Evolutionary conservation across 108 stramenopile species (phyloP), one percentile per base, ranked within the genome.

Genomic region (Pseudonitzschia delicatissima): DNA sequence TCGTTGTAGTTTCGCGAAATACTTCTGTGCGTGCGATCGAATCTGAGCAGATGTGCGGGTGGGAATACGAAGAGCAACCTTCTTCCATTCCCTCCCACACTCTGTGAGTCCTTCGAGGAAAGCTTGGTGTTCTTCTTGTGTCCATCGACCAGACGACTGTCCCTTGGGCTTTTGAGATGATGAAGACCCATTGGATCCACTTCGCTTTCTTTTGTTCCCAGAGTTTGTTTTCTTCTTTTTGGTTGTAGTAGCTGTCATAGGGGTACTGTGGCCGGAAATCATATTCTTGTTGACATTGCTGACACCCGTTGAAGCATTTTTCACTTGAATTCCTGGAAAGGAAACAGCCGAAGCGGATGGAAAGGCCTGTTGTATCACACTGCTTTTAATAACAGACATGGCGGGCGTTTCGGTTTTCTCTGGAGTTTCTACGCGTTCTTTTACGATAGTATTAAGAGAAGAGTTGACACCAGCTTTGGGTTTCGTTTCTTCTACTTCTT

Each of bases 21-120:
- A 97, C 79, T 98, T 98, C 82, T 98, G 97, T 1, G 98, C 98
- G 67, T 99, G 98, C 35, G 94, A 95, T 6, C 98, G 89, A 53
- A 98, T 97, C 64, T 99, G 98, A 26, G 93, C 87, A 17, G 96
- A 93, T 20, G 94, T 94, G 36, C 97, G 72, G 12, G 97, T 96
- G 4, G 95, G 90, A 58, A 99, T 94, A 31, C 85, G 74, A 23
- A 71, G 36, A 4, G 87, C 82, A 18, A 96, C 93, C 68, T 87
- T 84, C 74, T 91, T 94, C 98, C 96, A 97, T 76, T 93, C 87
- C 18, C 88, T 75, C 13, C 98, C 98, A 76, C 83, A 87, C 13
- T 77, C 67, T 59, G 66, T 62, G 26, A 97, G 83, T 12, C 97
- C 97, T 45, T 87, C 84, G 17, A 99, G 66, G 69, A 99, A 99